Conservation (phyloP, 1,284 basidiomycete species). For the Cutaneotrichosporon cavernicola region DNA sequence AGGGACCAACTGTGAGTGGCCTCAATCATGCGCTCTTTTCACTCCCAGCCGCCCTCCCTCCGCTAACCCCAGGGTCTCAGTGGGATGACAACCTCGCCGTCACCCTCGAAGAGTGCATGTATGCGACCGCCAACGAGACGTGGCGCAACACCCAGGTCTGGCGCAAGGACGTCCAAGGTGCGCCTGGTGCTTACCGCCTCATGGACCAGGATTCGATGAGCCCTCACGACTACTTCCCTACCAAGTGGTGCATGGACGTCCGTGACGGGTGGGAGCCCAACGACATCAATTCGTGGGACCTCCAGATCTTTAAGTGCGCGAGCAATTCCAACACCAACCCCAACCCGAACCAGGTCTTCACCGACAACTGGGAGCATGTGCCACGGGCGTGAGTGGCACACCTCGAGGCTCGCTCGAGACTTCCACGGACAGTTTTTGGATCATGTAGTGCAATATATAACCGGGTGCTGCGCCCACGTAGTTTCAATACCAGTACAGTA, state of each 20-base stretch:
- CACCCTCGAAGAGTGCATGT: background rate
- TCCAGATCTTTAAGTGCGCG: conserved; percentile 3
- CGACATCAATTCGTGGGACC: background rate
- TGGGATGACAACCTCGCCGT: background rate
- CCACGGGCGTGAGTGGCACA: background rate
- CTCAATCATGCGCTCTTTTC: background rate
- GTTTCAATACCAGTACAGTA: background rate
- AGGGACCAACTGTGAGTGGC: background rate
- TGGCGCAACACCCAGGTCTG: conserved; percentile 2
- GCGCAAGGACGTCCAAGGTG: background rate
- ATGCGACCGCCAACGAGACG: background rate
- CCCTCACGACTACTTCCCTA: background rate
- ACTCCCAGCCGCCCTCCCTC: background rate
- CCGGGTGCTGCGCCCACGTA: background rate
- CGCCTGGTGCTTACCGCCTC: background rate
- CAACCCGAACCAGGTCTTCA: conserved; percentile 3
- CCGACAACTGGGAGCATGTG: background rate
- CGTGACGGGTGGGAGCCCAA: conserved; percentile 1
- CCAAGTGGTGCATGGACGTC: conserved; percentile 7
- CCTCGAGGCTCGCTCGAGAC: too few species aligned
- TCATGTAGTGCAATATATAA: conserved; percentile 1
- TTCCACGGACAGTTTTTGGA: background rate
- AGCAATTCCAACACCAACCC: background rate
- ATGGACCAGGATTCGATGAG: background rate
- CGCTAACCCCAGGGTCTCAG: background rate